phyloP scores from a whole-genome alignment of 169 alveolate genomes.

The Perkinsus marinus region DNA sequence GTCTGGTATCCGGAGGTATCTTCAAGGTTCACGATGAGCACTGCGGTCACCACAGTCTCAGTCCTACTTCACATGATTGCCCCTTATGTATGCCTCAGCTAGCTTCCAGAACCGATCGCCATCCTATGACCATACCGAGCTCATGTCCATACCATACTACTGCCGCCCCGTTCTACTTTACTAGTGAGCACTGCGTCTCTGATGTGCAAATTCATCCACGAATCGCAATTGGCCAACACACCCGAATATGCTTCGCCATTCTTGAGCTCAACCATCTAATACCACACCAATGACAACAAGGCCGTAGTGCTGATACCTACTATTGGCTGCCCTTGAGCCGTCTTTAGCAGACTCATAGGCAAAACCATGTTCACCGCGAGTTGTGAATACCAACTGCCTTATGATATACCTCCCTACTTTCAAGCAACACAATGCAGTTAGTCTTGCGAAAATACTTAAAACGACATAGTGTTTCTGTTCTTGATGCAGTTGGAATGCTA shows the following conservation, averaged over 20 bases:
- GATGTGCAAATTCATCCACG: conserved; percentile 39
- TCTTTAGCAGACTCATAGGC: neutral
- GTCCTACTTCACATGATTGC: conserved; percentile 31
- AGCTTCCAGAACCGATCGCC: conserved; percentile 42
- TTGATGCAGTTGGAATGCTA: neutral
- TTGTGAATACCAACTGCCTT: neutral
- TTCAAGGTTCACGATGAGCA: neutral
- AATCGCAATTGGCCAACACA: conserved; percentile 36
- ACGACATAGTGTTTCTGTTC: neutral
- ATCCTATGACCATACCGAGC: conserved; percentile 13
- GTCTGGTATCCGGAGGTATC: conserved; percentile 34
- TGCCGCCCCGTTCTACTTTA: neutral
- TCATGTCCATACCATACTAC: neutral
- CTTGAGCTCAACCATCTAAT: conserved; percentile 42
- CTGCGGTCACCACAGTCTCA: neutral
- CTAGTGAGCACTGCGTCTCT: conserved; percentile 35
- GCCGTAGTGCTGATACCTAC: neutral
- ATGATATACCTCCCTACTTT: neutral
- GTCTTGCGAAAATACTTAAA: neutral
- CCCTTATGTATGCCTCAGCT: conserved; percentile 29
- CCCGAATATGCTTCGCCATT: conserved; percentile 44
- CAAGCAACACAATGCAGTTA: neutral
- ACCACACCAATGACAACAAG: neutral
- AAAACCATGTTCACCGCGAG: neutral
- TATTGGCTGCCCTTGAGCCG: neutral